These are phyloP conservation scores for Monascus ruber DNA, from an alignment of 2,329 filamentous ascomycete species.

Conservation along the genomic window DNA sequence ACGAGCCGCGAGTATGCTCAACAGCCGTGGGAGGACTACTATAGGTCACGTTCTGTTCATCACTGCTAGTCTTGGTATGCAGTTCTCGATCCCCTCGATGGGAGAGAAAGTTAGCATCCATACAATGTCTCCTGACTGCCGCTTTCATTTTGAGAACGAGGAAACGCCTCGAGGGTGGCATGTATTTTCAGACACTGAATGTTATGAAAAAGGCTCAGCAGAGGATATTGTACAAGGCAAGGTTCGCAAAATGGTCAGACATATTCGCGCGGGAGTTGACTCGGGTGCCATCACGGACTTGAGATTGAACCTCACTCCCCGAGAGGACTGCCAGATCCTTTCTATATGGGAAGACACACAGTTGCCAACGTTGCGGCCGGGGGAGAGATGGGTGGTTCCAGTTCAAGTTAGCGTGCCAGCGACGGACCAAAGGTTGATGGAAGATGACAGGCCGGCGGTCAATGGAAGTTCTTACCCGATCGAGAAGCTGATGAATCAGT, in stretches of 20 bases:
- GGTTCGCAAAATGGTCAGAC: constrained; percentile 12
- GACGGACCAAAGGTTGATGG: constrained; percentile 1
- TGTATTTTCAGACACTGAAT: constrained; percentile 12
- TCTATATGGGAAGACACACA: constrained; percentile 10
- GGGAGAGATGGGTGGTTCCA: constrained; percentile 20
- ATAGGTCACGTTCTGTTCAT: constrained; percentile 24
- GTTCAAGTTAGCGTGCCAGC: constrained; percentile 13
- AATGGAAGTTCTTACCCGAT: constrained; percentile 5
- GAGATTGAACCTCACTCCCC: constrained; percentile 11
- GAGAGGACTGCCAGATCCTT: constrained; percentile 12
- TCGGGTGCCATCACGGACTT: constrained; percentile 15
- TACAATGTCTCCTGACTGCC: constrained; percentile 18
- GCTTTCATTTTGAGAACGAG: constrained; percentile 8
- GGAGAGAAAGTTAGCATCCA: constrained; percentile 20
- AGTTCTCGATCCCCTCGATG: constrained; percentile 10
- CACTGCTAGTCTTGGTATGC: constrained; percentile 11
- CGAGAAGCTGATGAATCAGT: constrained; percentile 15
- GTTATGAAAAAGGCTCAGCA: constrained; percentile 3
- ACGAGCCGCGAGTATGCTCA: constrained; percentile 15
- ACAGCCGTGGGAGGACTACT: constrained; percentile 10
- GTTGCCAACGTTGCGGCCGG: constrained; percentile 14
- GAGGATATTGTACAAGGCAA: constrained; percentile 11
- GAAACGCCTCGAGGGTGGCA: constrained; percentile 16
- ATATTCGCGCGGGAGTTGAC: constrained; percentile 18
- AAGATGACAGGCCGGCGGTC: background rate